Evolutionary conservation across 192 early-diverging fungal species (phyloP), one percentile per base, ranked within the genome.

Genomic region (Coemansia sp.): DNA sequence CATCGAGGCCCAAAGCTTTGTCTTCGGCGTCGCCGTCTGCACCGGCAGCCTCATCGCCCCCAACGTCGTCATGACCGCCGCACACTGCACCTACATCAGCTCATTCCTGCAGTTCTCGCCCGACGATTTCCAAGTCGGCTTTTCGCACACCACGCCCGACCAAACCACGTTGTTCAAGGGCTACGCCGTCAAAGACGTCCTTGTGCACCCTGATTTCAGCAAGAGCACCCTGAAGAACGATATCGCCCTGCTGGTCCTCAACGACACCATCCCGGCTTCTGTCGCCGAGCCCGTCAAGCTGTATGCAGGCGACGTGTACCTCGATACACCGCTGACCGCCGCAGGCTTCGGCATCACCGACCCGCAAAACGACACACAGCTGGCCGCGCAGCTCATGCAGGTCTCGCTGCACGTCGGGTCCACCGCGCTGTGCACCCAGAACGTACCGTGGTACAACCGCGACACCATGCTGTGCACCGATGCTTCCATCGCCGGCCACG

Each of bases 61-160:
- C 17, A 67, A 74, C 25, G 67, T 69, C 21, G 64, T 81, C 11
- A 57, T 81, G 54, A 81, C 80, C 1, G 80, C 80, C 11, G 73
- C 55, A 1, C 80, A 81, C 52, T 81, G 80, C 38, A 57, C 53
- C 4, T 69, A 55, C 40, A 55, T 25, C 8, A 46, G 24, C 4
- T 25, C 49, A 6, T 45, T 47, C 9, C 4, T 30, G 38, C 30
- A 38, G 43, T 59, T 57, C 59, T 37, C 25, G 2, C 58, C 66
- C 2, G 11, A 53, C 19, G 62, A 71, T 17, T 40, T 69, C 42
- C 53, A 57, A 34, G 63, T 71, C 13, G 62, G 61, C 30, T 57
- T 72, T 39, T 55, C 61, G 19, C 65, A 68, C 47, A 57, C 38
- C 2, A 46, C 39, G 10, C 67, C 74, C 2, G 58, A 62, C 41